Conservation (phyloP, 352 stramenopile species). For the Pythium monospermum region DNA sequence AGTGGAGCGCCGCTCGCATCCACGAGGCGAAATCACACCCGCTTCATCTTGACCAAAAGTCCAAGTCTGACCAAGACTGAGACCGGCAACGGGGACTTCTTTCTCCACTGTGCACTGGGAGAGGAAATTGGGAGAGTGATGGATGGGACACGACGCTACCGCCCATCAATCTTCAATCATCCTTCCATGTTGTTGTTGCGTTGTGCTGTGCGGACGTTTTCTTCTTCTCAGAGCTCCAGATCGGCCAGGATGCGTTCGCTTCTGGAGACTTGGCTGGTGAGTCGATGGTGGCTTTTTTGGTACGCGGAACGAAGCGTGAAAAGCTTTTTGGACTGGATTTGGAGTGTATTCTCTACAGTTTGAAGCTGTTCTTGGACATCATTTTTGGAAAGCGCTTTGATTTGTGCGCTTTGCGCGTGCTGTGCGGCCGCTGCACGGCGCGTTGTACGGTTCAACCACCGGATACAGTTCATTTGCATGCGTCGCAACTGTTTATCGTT, state of each 20-base stretch:
- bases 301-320: conserved; percentile 47
- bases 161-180: too few species aligned
- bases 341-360: conserved; percentile 31
- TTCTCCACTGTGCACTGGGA: too few species aligned
- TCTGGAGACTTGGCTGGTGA: conserved; percentile 37
- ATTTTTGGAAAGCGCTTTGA: conserved; percentile 37
- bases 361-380: conserved; percentile 43
- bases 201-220: background rate
- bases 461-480: conserved; percentile 62
- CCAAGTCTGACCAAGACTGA: too few species aligned
- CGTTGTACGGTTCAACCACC: conserved; percentile 60
- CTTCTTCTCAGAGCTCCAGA: background rate
- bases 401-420: conserved; percentile 34
- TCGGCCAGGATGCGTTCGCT: conserved; percentile 34
- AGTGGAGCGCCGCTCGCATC: too few species aligned
- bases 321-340: conserved; percentile 34
- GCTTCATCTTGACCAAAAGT: too few species aligned
- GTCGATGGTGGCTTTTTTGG: conserved; percentile 42
- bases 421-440: conserved; percentile 32
- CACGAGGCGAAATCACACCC: too few species aligned
- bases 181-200: too few species aligned
- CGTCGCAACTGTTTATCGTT: conserved; percentile 45
- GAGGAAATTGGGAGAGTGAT: too few species aligned
- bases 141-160: too few species aligned
- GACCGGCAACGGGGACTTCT: too few species aligned